Conservation (phyloP, 495 filamentous ascomycete species). For the Lophiotrema nucula region DNA sequence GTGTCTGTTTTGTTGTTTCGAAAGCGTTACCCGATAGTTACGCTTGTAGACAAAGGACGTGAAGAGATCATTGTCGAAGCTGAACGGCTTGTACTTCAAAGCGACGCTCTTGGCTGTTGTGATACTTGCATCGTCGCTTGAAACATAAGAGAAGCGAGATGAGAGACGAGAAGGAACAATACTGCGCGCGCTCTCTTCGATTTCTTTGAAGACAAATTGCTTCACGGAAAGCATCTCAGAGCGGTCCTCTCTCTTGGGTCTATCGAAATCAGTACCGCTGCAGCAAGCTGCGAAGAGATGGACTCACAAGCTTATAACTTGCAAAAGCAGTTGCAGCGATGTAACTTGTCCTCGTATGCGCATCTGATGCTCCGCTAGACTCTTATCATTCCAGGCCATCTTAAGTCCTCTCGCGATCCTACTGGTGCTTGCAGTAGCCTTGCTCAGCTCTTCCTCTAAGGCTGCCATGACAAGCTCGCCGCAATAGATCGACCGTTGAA, state of each 20-base stretch:
- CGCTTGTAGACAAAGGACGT: conserved; percentile 24
- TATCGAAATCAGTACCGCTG: neutral
- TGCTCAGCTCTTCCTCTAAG: conserved; percentile 8
- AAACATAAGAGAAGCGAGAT: neutral
- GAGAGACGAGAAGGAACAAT: conserved; percentile 15
- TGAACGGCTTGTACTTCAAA: conserved; percentile 8
- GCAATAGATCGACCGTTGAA: conserved; percentile 9
- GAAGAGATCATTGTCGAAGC: conserved; percentile 21
- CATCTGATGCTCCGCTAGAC: conserved; percentile 46
- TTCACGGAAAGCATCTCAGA: conserved; percentile 7
- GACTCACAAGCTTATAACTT: conserved; percentile 18
- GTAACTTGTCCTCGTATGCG: conserved; percentile 40
- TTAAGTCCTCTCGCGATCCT: neutral
- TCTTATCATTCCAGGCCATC: conserved; percentile 39
- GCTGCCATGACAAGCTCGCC: conserved; percentile 14
- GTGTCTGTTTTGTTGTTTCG: neutral
- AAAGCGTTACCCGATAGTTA: conserved; percentile 5
- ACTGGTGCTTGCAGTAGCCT: neutral
- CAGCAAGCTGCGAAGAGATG: too few relatives aligned
- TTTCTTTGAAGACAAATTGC: conserved; percentile 3
- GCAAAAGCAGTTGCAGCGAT: conserved; percentile 23
- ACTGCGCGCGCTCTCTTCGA: conserved; percentile 11
- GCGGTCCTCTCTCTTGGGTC: conserved; percentile 2
- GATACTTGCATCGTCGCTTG: neutral
- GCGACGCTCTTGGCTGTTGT: neutral